phyloP scores from a whole-genome alignment of 176 grass and related monocot species.

The Cenchrus americanus region DNA sequence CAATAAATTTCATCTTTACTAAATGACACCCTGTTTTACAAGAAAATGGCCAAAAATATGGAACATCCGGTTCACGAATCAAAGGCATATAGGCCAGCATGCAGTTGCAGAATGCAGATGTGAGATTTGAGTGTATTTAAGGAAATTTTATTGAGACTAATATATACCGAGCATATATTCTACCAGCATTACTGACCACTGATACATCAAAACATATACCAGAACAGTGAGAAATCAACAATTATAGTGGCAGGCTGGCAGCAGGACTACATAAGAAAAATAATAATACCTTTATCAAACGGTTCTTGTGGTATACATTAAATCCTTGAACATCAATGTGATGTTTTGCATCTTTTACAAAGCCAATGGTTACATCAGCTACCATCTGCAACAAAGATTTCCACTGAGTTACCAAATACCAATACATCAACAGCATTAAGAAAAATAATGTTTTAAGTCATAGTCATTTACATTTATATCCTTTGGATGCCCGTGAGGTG shows the following conservation, averaged over 20 bases:
- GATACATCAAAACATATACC: conserved; percentile 27
- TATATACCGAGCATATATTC: background rate
- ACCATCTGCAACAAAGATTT: conserved; percentile 72
- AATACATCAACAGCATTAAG: conserved; percentile 29
- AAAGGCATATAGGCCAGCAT: background rate
- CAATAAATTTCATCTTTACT: background rate
- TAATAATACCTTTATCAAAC: conserved; percentile 87
- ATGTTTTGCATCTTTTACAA: conserved; percentile 95
- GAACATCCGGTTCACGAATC: background rate
- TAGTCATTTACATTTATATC: conserved; percentile 72
- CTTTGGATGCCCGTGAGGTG: conserved; percentile 63
- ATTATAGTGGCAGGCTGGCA: background rate
- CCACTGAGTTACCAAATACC: conserved; percentile 30
- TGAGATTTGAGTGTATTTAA: background rate
- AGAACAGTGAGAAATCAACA: conserved; percentile 15
- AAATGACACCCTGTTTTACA: background rate
- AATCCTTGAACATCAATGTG: conserved; percentile 92
- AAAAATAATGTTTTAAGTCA: conserved; percentile 16
- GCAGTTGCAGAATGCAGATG: background rate
- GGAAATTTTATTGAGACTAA: background rate
- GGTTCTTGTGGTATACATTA: conserved; percentile 97
- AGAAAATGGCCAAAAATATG: background rate
- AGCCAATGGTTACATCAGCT: conserved; percentile 90
- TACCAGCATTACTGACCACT: background rate
- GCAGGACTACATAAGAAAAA: conserved; percentile 9